Evolutionary conservation across 169 alveolate genomes (phyloP), one percentile per base, ranked within the genome.

Genomic region (Eimeria necatrix): DNA sequence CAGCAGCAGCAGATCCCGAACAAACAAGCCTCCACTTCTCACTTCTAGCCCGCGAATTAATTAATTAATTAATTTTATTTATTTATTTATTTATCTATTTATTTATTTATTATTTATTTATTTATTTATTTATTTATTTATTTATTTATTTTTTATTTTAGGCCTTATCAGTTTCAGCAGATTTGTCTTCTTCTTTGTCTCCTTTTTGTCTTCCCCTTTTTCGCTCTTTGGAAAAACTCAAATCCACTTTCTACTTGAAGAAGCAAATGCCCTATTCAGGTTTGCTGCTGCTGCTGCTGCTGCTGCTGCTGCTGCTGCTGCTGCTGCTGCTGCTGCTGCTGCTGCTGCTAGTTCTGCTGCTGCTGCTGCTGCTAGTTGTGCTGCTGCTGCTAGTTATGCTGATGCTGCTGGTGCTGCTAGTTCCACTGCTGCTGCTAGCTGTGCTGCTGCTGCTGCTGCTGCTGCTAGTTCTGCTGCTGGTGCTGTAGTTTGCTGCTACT

Each of bases 141-240:
- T 9, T 56, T 56, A 56, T 9, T 56, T 56, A 56, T 9, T 56
- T 56, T 9, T 9, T 56, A 56, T 56, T 9, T 9, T 56, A 56
- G 8, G 14, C 8, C 14, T 56, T 9, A 56, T 56, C 14, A 56
- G 26, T n/a, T 68, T 6, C 98, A 96, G 71, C 96, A 96, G 80
- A 81, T 96, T 71, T 97, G 96, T 52, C 94, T 96, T 12, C 96
- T 97, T 64, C 98, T 41, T 83, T 98, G 48, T 85, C 94, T 26
- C 48, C 96, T 1, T 91, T 95, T 46, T 64, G 94, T 4, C 93
- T 96, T 60, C 49, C 96, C 16, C 24, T 78, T 7, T 20, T 76
- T 20, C 52, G 48, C 20, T 61, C 6, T 14, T n/a, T 61, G 5
- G 87, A 46, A 4, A 14, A 7, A 14, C 24, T 32, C 9, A 41